Conservation (phyloP, 169 alveolate species). For the Theileria equi region DNA sequence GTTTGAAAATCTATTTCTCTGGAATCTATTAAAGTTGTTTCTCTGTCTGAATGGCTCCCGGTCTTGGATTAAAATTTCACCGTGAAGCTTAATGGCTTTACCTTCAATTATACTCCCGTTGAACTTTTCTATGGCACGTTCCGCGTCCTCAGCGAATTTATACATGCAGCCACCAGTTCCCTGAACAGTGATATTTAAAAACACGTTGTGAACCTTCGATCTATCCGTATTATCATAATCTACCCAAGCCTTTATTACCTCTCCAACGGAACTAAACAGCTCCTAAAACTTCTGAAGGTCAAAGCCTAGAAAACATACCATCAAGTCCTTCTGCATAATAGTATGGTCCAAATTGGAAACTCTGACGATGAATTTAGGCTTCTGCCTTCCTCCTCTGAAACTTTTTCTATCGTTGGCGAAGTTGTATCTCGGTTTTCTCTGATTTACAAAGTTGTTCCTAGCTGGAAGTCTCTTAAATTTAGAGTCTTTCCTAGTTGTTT, state of each 20-base stretch:
- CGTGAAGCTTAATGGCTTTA: slow-evolving; percentile 31
- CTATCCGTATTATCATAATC: slow-evolving; percentile 80
- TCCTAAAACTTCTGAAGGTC: slow-evolving; percentile 18
- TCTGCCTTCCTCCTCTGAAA: neutral
- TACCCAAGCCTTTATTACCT: slow-evolving; percentile 68
- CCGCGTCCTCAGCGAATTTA: slow-evolving; percentile 64
- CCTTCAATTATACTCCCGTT: slow-evolving; percentile 59
- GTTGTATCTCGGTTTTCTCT: slow-evolving; percentile 6
- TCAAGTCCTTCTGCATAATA: slow-evolving; percentile 36
- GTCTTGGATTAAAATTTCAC: slow-evolving; percentile 27
- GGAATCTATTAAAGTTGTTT: slow-evolving; percentile 10
- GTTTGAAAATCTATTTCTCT: neutral
- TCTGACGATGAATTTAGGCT: slow-evolving; percentile 33
- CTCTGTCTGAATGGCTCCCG: slow-evolving; percentile 3
- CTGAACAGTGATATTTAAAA: slow-evolving; percentile 32
- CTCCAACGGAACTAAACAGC: slow-evolving; percentile 69
- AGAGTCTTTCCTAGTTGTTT: neutral
- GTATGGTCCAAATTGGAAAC: slow-evolving; percentile 59
- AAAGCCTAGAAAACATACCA: slow-evolving; percentile 4
- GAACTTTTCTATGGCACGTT: slow-evolving; percentile 58
- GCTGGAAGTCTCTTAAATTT: neutral
- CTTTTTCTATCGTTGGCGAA: neutral
- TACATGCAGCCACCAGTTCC: slow-evolving; percentile 77
- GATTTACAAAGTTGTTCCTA: neutral
- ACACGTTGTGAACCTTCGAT: slow-evolving; percentile 65